Percentiles rank a stretch among this genome's conserved stretches.
phyloP scores from a whole-genome alignment of 768 basidiomycete species.

The Lactarius pseudohatsudake region DNA sequence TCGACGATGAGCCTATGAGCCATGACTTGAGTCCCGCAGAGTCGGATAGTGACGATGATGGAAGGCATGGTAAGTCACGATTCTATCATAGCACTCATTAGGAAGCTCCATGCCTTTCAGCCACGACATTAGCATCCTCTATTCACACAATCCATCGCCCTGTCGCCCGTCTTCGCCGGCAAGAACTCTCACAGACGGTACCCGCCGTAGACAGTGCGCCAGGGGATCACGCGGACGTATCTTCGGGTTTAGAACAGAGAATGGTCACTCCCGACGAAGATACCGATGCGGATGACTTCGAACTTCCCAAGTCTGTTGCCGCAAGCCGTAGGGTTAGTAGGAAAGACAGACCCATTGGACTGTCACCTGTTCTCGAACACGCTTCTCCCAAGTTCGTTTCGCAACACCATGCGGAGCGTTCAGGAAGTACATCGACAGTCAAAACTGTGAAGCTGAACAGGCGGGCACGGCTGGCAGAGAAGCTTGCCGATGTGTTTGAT shows the following conservation, averaged over 20 bases:
- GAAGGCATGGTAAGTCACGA: slow-evolving; percentile 36
- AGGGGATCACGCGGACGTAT: slow-evolving; percentile 12
- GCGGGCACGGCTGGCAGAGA: slow-evolving; percentile 76
- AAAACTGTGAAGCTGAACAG: slow-evolving; percentile 69
- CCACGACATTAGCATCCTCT: slow-evolving; percentile 66
- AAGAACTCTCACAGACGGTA: slow-evolving; percentile 31
- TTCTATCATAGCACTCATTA: background rate
- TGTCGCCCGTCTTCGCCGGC: slow-evolving; percentile 61
- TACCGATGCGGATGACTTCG: slow-evolving; percentile 30
- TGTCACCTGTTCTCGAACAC: slow-evolving; percentile 22
- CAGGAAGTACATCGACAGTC: slow-evolving; percentile 60
- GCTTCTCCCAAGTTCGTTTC: slow-evolving; percentile 19
- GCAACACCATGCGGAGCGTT: slow-evolving; percentile 25
- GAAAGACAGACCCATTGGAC: slow-evolving; percentile 17
- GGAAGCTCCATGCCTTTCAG: slow-evolving; percentile 33
- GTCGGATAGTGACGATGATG: slow-evolving; percentile 69
- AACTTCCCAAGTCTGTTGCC: slow-evolving; percentile 23
- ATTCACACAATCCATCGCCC: slow-evolving; percentile 88
- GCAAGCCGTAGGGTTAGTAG: slow-evolving; percentile 12
- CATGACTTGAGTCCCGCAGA: slow-evolving; percentile 44
- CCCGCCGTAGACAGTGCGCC: slow-evolving; percentile 28
- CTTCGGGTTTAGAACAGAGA: slow-evolving; percentile 12
- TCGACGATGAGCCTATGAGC: slow-evolving; percentile 58
- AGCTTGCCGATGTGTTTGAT: slow-evolving; percentile 86
- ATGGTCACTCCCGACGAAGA: slow-evolving; percentile 26